Evolutionary conservation across 495 filamentous ascomycete species (phyloP), one percentile per base, ranked within the genome.

Genomic region (Barbatosphaeria neglecta): DNA sequence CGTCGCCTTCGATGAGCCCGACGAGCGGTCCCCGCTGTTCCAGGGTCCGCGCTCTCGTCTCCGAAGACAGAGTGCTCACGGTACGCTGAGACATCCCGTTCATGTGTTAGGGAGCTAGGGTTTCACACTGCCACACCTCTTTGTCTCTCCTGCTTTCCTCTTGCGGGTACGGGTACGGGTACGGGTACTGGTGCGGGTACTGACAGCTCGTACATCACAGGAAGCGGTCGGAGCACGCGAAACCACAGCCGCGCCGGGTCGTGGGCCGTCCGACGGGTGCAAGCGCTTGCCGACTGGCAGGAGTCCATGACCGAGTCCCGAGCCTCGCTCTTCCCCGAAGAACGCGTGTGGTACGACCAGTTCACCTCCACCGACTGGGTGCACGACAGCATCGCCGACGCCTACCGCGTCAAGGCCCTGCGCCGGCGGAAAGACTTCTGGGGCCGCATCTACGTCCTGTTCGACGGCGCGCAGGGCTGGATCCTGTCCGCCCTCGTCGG

Each of bases 351-450:
- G 92, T 98, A 98, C 64, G 90, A 98, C 68, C 92, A 98, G 64
- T 96, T 97, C 64, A 96, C 90, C 6, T 95, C 86, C 9, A 97
- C 90, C 54, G 92, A 98, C 63, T 97, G 90, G 92, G 92, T 98
- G 7, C 89, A 94, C 58, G 92, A 98, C 56, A 92, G 86, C 61
- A 95, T 97, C 51, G 89, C 90, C 56, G 92, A 98, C 63, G 87
- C 88, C 37, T 85, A 83, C 45, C 83, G 92, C 38, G 78, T 93
- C 31, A 93, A 90, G 53, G 80, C 80, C 41, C 73, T 97, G 22
- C 77, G 87, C 38, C 79, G 73, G 50, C 74, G 90, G 6, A 94
- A 86, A 63, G 92, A 90, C 61, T 70, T 93, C 40, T 82, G 85
- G 47, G 92, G 90, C 6, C 81, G 86, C 35, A 53, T 94, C 19